These are phyloP conservation scores for Phylloporus sp. DNA, from an alignment of 1,284 basidiomycete species.

Conservation along the genomic window DNA sequence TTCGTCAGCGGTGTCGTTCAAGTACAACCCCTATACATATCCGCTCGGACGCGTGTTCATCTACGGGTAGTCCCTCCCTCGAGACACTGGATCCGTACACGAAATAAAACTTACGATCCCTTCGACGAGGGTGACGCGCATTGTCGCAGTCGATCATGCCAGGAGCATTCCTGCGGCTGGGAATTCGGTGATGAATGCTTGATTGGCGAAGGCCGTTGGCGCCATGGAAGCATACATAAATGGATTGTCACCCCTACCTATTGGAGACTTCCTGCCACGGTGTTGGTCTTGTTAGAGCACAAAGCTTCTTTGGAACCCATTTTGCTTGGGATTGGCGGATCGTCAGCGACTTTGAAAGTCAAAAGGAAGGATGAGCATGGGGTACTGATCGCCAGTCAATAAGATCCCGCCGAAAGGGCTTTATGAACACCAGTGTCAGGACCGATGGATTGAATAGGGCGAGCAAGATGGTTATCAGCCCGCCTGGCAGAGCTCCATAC, in stretches of 20 bases:
- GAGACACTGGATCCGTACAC: constrained; percentile 98
- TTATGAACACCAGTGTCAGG: constrained; percentile 42
- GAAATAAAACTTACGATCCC: constrained; percentile 93
- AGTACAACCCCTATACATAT: constrained; percentile 81
- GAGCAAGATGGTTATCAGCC: constrained; percentile 14
- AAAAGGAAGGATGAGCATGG: constrained; percentile 65
- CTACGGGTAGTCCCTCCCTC: constrained; percentile 94
- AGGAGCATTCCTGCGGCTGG: constrained; percentile 88
- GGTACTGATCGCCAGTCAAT: constrained; percentile 59
- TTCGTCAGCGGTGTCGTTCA: constrained; percentile 64
- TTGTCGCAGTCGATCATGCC: constrained; percentile 89
- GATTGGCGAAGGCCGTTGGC: constrained; percentile 74
- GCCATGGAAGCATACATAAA: constrained; percentile 78
- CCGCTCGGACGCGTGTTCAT: constrained; percentile 87
- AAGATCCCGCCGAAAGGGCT: constrained; percentile 54
- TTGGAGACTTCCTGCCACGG: constrained; percentile 70
- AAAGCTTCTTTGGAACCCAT: constrained; percentile 33
- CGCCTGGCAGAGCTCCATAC: constrained; percentile 21
- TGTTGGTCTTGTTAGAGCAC: constrained; percentile 62
- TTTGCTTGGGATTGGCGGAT: constrained; percentile 7
- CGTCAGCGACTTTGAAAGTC: constrained; percentile 59
- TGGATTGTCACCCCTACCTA: constrained; percentile 65
- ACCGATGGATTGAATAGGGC: constrained; percentile 29
- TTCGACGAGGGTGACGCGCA: constrained; percentile 89
- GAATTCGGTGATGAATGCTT: constrained; percentile 88